Evolutionary conservation across 2,329 filamentous ascomycete species (phyloP).

Genomic region (Malbranchea zuffiana): DNA sequence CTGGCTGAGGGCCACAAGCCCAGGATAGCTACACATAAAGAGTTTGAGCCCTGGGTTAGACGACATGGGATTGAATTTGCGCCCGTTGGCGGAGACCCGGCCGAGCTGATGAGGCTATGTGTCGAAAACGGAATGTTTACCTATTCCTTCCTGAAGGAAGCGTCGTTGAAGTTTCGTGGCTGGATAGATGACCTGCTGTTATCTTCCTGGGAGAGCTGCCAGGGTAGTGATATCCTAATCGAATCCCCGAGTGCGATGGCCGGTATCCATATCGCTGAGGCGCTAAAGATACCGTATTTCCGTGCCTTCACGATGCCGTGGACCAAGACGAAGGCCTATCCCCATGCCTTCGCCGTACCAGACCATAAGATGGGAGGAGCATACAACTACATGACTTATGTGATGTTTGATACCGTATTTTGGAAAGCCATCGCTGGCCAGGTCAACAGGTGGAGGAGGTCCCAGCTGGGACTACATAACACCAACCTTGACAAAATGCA

Average conservation of each 20-base stretch:
- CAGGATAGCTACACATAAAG: constrained; percentile 80
- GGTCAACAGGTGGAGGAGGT: constrained; percentile 85
- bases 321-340: constrained; percentile 90
- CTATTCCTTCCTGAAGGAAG: constrained; percentile 76
- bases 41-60: constrained; percentile 82
- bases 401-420: constrained; percentile 93
- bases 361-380: constrained; percentile 89
- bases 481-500: constrained; percentile 86
- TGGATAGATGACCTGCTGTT: constrained; percentile 85
- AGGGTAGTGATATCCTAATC: constrained; percentile 79
- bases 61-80: constrained; percentile 91
- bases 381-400: constrained; percentile 91
- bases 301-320: constrained; percentile 98
- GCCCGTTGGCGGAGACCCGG: constrained; percentile 79
- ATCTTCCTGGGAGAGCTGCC: constrained; percentile 72
- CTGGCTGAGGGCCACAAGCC: constrained; percentile 76
- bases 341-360: constrained; percentile 88
- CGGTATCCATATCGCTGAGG: constrained; percentile 94
- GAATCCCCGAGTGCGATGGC: constrained; percentile 96
- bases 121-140: constrained; percentile 98
- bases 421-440: constrained; percentile 89
- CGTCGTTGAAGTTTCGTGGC: constrained; percentile 75
- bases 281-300: constrained; percentile 86
- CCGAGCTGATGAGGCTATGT: constrained; percentile 88
- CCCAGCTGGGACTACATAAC: constrained; percentile 62